Base-by-base conservation (phyloP, 805 yeast species). In the Blastobotrys peoriensis region DNA sequence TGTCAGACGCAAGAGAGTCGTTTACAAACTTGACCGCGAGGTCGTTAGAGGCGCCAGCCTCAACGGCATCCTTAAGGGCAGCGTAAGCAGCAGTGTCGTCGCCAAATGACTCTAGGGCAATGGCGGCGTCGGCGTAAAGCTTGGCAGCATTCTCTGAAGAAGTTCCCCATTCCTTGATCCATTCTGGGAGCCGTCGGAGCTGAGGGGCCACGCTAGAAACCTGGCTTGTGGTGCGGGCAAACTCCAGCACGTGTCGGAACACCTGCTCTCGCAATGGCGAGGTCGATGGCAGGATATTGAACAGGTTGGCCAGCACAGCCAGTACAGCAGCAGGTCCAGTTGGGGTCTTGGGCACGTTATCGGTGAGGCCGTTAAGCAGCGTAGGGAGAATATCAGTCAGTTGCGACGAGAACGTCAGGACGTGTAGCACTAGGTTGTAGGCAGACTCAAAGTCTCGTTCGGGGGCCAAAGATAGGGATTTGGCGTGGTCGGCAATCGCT, bases 381-480 rank as follows among this genome's bases (percentile, higher is more conserved):
- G 54, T 52, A 5, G 62, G 59, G 33, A 61, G 48, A 22, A 60
- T 54, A 9, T 52, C 58, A 5, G 40, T 36, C 43, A 63, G 56
- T 33, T 65, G 59, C 15, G 65, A 55, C 30, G 65, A 59, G 27
- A 58, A 56, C 15, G 63, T 51, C 40, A 67, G 48, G 21, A 34
- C 37, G 48, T 60, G 64, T 39, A 68, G 49, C 19, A 63, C 54
- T 41, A 67, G 57, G 55, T 66, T 68, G 56, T 62, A 66, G 5
- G 61, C 61, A 4, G 67, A 48, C 58, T 68, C 72, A 43, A 66
- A 63, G 41, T 67, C 69, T 42, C 51, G 44, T 40, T 58, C 64
- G 5, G 66, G 62, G n/a, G 63, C 62, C 41, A 52, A 52, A 45
- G 57, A 43, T 9, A 64, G 56, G 20, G 53, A 49, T 19, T 37